These are phyloP conservation scores for Kernera saxatilis DNA, from an alignment of 345 rosid genomes.

Conservation along the genomic window DNA sequence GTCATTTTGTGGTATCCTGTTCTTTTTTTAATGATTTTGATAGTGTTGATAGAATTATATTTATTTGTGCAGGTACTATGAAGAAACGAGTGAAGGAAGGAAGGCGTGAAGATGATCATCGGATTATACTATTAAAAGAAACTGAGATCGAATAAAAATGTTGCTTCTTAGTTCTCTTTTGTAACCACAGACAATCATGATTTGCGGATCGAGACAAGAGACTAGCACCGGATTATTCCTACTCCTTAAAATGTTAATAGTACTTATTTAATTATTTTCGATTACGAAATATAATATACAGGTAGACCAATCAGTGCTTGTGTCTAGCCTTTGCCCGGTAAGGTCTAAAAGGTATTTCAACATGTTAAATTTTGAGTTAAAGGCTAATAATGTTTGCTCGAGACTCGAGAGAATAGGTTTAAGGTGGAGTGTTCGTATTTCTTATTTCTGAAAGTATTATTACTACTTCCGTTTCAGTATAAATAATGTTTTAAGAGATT, in stretches of 20 bases:
- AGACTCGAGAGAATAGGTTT: background rate
- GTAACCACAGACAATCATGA: slow-evolving; percentile 5
- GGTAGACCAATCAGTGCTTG: background rate
- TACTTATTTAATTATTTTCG: too few species aligned
- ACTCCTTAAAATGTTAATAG: too few species aligned
- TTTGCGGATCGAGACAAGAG: slow-evolving; percentile 1
- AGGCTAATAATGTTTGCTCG: background rate
- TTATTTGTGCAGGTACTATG: slow-evolving; percentile 15
- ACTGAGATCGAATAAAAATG: slow-evolving; percentile 14
- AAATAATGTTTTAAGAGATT: too few species aligned
- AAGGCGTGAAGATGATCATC: slow-evolving; percentile 15
- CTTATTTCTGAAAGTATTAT: background rate
- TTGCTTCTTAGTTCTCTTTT: background rate
- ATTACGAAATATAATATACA: background rate
- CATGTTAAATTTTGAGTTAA: background rate
- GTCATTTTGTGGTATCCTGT: background rate
- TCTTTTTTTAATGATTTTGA: background rate
- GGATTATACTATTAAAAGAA: slow-evolving; percentile 6
- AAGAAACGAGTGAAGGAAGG: slow-evolving; percentile 11
- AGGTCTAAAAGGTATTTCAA: background rate
- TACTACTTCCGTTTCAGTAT: too few species aligned
- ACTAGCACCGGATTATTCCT: background rate
- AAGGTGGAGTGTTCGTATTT: background rate
- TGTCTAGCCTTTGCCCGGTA: background rate
- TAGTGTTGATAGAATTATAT: background rate